A percentile compares a stretch with the other conserved stretches of the same genome.
Conservation (phyloP, 345 rosid species). For the Ricinus communis region DNA sequence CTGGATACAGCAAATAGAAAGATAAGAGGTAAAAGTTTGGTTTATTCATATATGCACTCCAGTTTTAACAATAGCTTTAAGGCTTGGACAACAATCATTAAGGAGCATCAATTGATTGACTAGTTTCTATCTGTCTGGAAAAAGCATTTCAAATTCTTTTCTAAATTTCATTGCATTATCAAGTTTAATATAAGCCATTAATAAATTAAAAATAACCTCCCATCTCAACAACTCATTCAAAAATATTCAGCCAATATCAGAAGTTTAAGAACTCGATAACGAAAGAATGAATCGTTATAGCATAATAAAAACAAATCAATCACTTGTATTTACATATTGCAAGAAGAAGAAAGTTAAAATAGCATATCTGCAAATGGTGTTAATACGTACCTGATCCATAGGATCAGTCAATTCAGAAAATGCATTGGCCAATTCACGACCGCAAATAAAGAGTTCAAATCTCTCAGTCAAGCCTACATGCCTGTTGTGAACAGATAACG, state of each 20-base stretch:
- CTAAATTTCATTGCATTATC: background rate
- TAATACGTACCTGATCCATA: conserved; percentile 68
- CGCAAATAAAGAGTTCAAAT: conserved; percentile 93
- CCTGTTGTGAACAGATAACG: conserved; percentile 33
- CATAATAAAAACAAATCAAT: background rate
- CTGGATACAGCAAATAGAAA: background rate
- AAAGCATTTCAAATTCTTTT: background rate
- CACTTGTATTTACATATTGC: background rate
- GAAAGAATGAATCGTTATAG: background rate
- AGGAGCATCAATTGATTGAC: background rate
- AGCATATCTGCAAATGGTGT: background rate
- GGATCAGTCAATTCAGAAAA: conserved; percentile 97
- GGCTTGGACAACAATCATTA: background rate
- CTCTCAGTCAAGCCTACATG: conserved; percentile 79
- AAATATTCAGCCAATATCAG: background rate
- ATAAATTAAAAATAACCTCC: background rate
- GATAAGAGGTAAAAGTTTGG: background rate
- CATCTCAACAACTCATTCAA: background rate
- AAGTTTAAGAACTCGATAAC: background rate
- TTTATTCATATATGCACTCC: background rate
- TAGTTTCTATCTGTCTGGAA: background rate
- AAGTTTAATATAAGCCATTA: background rate
- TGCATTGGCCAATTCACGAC: conserved; percentile 96
- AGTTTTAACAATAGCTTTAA: background rate
- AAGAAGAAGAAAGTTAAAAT: background rate